phyloP scores from a whole-genome alignment of 2,329 filamentous ascomycete genomes.

The Pseudogymnoascus sp. region DNA sequence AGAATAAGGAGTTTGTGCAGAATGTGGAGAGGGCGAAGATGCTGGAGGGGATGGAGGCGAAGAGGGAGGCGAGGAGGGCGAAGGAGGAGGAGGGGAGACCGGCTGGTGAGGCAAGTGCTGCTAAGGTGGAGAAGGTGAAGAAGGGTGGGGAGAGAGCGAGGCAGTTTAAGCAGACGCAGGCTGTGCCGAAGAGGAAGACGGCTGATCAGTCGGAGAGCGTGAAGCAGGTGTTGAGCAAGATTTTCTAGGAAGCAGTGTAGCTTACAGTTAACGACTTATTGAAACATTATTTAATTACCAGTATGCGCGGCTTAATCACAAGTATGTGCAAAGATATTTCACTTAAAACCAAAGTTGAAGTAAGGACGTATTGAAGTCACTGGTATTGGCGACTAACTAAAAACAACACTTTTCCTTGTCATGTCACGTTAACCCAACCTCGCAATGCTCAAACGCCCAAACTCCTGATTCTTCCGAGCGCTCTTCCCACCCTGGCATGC shows the following conservation, averaged over 20 bases:
- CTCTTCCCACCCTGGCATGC: neutral
- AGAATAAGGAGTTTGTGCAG: slow-evolving; percentile 73
- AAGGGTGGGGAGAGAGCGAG: slow-evolving; percentile 32
- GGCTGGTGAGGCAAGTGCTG: slow-evolving; percentile 19
- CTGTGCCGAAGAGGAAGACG: slow-evolving; percentile 42
- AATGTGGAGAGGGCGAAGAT: slow-evolving; percentile 77
- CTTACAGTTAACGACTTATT: slow-evolving; percentile 6
- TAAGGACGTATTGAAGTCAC: slow-evolving; percentile 4
- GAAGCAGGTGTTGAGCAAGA: slow-evolving; percentile 55
- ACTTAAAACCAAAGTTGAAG: neutral
- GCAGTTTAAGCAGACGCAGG: slow-evolving; percentile 60
- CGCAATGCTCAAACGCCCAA: slow-evolving; percentile 9
- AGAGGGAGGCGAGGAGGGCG: slow-evolving; percentile 42
- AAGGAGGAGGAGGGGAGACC: slow-evolving; percentile 27
- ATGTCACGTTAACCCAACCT: slow-evolving; percentile 8
- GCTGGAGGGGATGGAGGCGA: slow-evolving; percentile 63
- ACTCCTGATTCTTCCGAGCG: neutral
- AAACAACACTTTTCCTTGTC: slow-evolving; percentile 8
- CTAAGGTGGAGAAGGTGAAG: slow-evolving; percentile 23
- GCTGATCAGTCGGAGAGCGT: slow-evolving; percentile 48
- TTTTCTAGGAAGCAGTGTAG: slow-evolving; percentile 41
- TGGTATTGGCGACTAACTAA: slow-evolving; percentile 9
- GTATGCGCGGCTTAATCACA: neutral
- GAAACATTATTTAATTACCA: neutral
- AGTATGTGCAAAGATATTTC: neutral